phyloP scores from a whole-genome alignment of 2,329 filamentous ascomycete species.

The Epichloe brachyelytri region DNA sequence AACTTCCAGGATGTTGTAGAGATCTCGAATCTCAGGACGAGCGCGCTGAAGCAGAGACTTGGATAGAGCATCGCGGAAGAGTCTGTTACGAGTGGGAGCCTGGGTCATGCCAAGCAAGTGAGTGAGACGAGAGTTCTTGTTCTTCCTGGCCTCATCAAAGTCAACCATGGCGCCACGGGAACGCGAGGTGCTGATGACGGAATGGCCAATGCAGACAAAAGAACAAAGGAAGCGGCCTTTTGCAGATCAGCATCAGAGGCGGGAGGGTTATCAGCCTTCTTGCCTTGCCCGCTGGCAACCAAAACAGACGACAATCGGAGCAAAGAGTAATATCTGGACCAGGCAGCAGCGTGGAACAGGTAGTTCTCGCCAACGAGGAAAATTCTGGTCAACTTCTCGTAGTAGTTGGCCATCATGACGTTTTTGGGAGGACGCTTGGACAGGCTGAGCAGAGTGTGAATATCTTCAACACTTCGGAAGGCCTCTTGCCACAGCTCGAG shows the following conservation, averaged over 20 bases:
- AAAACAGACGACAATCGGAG: conserved; percentile 80
- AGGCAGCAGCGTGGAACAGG: conserved; percentile 95
- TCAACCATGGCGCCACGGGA: conserved; percentile 93
- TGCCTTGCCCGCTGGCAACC: conserved; percentile 71
- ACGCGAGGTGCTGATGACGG: conserved; percentile 95
- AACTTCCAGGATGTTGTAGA: conserved; percentile 98
- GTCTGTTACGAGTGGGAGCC: conserved; percentile 72
- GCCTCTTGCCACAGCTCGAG: conserved; percentile 98
- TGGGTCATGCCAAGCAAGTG: conserved; percentile 89
- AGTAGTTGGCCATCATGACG: conserved; percentile 99
- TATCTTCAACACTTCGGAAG: conserved; percentile 97
- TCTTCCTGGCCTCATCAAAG: conserved; percentile 93
- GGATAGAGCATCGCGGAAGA: conserved; percentile 93
- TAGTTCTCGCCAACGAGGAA: conserved; percentile 99
- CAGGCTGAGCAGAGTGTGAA: conserved; percentile 90
- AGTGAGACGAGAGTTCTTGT: conserved; percentile 95
- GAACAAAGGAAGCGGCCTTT: conserved; percentile 88
- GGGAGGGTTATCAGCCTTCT: conserved; percentile 89
- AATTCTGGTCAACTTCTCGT: conserved; percentile 96
- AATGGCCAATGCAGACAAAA: conserved; percentile 91
- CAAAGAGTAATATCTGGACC: conserved; percentile 94
- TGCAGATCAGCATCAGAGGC: conserved; percentile 82
- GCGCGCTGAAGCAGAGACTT: conserved; percentile 90
- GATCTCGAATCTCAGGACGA: conserved; percentile 84
- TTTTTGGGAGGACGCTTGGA: conserved; percentile 98